Percentiles rank a stretch among this genome's conserved stretches.
These are phyloP conservation scores for Fusarium humuli DNA, from an alignment of 2,329 filamentous ascomycete genomes.

Conservation along the genomic window DNA sequence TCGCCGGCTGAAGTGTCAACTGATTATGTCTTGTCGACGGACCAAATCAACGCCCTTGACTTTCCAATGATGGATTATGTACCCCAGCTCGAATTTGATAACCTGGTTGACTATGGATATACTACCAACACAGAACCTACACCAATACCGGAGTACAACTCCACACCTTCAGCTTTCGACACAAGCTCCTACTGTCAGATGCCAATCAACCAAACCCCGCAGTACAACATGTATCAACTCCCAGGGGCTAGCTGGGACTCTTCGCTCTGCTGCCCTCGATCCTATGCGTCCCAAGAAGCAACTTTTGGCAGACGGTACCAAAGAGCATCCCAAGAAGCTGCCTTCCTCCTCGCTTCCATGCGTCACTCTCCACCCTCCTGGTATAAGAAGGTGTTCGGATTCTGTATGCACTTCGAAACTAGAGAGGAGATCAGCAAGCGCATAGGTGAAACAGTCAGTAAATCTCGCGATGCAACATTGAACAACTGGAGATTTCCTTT, in stretches of 20 bases:
- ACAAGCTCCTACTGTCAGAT: not conserved
- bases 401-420: constrained; percentile 15
- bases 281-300: not conserved
- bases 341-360: constrained; percentile 3
- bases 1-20: fast-evolving
- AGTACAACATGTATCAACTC: not conserved
- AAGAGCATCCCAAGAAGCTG: constrained; percentile 2
- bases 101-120: not conserved
- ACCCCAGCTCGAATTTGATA: not conserved
- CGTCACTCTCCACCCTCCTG: not conserved
- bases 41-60: not conserved
- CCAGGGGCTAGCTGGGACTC: not conserved
- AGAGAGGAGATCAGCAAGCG: constrained; percentile 5
- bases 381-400: constrained; percentile 10
- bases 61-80: not conserved
- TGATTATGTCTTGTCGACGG: fast-evolving
- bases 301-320: constrained; percentile 10
- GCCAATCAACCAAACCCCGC: not conserved
- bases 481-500: constrained; percentile 18
- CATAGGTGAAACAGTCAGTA: not conserved
- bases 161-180: not conserved
- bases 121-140: not conserved
- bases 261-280: not conserved
- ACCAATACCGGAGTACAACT: not conserved
- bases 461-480: not conserved